phyloP scores from a whole-genome alignment of 495 filamentous ascomycete species.

The Darksidea phi region DNA sequence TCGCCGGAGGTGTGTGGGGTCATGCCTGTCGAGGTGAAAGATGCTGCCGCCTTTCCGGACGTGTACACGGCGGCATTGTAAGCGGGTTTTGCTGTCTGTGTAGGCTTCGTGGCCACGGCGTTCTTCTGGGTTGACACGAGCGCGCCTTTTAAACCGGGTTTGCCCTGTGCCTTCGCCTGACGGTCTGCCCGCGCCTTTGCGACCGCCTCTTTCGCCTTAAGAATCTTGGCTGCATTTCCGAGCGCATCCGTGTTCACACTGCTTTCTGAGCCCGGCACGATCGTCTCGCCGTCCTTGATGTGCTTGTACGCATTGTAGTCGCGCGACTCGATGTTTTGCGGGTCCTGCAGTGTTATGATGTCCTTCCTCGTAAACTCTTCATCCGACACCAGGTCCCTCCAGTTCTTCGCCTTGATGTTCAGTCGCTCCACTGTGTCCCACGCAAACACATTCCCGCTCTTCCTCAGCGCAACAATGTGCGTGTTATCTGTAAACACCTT shows the following conservation, averaged over 20 bases:
- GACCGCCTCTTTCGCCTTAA: conserved; percentile 89
- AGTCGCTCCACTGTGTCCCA: conserved; percentile 93
- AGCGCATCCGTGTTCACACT: conserved; percentile 74
- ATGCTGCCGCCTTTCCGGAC: conserved; percentile 87
- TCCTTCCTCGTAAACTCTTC: conserved; percentile 85
- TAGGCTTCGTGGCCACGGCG: conserved; percentile 40
- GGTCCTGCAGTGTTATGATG: conserved; percentile 95
- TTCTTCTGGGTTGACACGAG: conserved; percentile 36
- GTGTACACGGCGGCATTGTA: conserved; percentile 90
- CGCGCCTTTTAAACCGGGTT: conserved; percentile 21
- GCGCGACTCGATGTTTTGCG: conserved; percentile 80
- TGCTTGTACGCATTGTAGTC: conserved; percentile 90
- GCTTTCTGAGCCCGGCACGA: conserved; percentile 57
- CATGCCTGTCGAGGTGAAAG: conserved; percentile 89
- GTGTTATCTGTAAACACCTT: conserved; percentile 98
- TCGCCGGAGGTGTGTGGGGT: conserved; percentile 87
- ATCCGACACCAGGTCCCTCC: conserved; percentile 87
- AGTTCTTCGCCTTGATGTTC: conserved; percentile 97
- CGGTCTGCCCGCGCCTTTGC: conserved; percentile 72
- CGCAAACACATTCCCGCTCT: conserved; percentile 90
- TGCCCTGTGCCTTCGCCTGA: conserved; percentile 31
- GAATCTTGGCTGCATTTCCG: conserved; percentile 79
- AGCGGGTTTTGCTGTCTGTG: conserved; percentile 52
- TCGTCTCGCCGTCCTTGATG: conserved; percentile 74
- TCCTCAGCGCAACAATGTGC: conserved; percentile 85